Conservation (phyloP, 805 yeast genomes). For the Wickerhamomyces alni region DNA sequence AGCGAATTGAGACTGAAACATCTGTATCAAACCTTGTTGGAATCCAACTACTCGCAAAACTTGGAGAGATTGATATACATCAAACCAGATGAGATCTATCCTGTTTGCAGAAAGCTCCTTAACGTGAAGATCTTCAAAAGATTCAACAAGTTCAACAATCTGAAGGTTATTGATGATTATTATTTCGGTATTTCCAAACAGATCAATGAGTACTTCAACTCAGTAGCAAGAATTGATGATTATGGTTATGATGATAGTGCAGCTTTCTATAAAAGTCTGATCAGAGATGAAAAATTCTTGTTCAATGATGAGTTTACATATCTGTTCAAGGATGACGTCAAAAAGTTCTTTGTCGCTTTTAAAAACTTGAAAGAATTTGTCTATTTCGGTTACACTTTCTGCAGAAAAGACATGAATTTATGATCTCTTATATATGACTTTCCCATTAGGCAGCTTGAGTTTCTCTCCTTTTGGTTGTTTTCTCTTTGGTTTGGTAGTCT, state of each 20-base stretch:
- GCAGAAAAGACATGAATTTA: background rate
- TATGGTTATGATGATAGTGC: constrained; percentile 9
- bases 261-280: background rate
- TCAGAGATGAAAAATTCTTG: background rate
- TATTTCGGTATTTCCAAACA: constrained; percentile 11
- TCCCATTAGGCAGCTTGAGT: constrained; percentile 55
- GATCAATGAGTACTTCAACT: constrained; percentile 14
- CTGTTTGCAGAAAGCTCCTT: constrained; percentile 6
- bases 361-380: constrained; percentile 1
- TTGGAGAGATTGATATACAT: background rate
- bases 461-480: constrained; percentile 36
- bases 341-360: background rate
- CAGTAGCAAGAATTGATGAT: constrained; percentile 12
- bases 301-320: constrained; percentile 3
- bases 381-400: constrained; percentile 3
- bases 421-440: constrained; percentile 32
- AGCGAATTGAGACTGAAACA: background rate
- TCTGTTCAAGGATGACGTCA: constrained; percentile 2
- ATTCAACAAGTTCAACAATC: constrained; percentile 5
- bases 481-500: constrained; percentile 20
- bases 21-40: background rate
- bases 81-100: constrained; percentile 3
- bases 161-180: constrained; percentile 14
- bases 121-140: constrained; percentile 9
- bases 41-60: background rate